phyloP scores from a whole-genome alignment of 2,329 filamentous ascomycete genomes.

The Cercospora sp. region DNA sequence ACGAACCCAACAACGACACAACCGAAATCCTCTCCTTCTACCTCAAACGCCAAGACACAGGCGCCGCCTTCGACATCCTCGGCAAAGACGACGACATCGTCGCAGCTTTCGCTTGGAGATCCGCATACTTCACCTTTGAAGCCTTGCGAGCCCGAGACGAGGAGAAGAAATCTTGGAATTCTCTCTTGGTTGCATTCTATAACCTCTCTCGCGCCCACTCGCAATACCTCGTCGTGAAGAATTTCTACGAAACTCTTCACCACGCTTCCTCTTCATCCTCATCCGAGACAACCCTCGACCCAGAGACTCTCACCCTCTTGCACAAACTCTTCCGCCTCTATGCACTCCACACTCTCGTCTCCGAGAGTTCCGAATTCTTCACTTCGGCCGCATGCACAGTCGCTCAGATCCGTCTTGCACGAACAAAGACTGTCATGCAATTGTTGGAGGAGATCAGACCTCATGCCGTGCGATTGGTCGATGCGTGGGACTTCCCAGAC shows the following conservation, averaged over 20 bases:
- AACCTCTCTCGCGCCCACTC: conserved; percentile 72
- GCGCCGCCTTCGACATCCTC: conserved; percentile 74
- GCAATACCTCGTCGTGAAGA: conserved; percentile 76
- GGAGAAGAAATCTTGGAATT: conserved; percentile 76
- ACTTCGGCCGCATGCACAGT: conserved; percentile 67
- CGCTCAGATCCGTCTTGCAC: conserved; percentile 68
- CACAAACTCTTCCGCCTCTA: conserved; percentile 68
- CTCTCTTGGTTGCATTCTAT: conserved; percentile 75
- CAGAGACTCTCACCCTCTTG: conserved; percentile 59
- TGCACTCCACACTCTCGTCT: conserved; percentile 66
- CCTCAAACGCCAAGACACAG: conserved; percentile 65
- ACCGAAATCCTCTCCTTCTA: conserved; percentile 65
- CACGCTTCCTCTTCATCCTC: conserved; percentile 39
- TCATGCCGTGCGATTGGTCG: conserved; percentile 69
- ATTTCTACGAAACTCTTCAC: conserved; percentile 71
- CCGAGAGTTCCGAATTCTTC: conserved; percentile 72
- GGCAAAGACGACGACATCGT: conserved; percentile 69
- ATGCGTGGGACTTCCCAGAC: conserved; percentile 74
- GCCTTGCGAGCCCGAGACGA: conserved; percentile 71
- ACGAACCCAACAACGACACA: conserved; percentile 67
- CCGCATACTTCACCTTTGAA: conserved; percentile 72
- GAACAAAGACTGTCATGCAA: conserved; percentile 67
- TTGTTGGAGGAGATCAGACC: conserved; percentile 71
- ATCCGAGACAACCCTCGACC: conserved; percentile 54
- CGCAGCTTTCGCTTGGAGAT: conserved; percentile 72